Percentiles rank a stretch among this genome's conserved stretches.
phyloP scores from a whole-genome alignment of 768 basidiomycete genomes.

The Lentinula sp. region DNA sequence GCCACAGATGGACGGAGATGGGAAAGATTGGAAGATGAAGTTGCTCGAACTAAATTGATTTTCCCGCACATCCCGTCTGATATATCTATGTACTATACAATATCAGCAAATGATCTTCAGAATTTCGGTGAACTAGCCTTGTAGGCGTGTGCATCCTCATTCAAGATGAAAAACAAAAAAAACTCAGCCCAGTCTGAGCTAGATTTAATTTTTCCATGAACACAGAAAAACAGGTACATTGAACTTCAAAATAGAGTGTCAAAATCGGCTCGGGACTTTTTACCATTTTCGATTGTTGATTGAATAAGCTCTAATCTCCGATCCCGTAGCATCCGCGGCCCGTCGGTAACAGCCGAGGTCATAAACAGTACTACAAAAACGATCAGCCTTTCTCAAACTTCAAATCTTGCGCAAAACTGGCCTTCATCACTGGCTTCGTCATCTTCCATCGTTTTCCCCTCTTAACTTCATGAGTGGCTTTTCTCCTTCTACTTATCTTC shows the following conservation, averaged over 20 bases:
- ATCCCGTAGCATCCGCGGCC: background rate
- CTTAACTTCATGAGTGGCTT: slow-evolving; percentile 55
- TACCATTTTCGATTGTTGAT: background rate
- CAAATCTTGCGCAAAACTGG: background rate
- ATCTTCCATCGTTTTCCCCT: slow-evolving; percentile 1
- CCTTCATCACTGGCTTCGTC: background rate
- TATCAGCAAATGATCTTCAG: background rate
- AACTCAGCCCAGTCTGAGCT: too few species aligned
- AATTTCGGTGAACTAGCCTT: too few species aligned
- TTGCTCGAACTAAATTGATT: slow-evolving; percentile 23
- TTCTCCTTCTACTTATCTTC: slow-evolving; percentile 67
- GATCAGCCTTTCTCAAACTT: background rate
- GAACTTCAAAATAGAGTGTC: background rate
- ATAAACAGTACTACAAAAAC: background rate
- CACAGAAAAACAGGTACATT: background rate
- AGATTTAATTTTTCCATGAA: background rate
- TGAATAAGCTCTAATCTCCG: background rate
- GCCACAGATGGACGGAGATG: slow-evolving; percentile 31
- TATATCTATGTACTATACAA: background rate
- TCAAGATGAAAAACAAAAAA: too few species aligned
- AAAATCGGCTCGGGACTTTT: background rate
- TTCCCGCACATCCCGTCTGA: background rate
- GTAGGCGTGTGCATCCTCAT: background rate
- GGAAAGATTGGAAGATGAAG: slow-evolving; percentile 36
- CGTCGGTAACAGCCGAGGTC: background rate